Evolutionary conservation across 1,284 basidiomycete genomes (phyloP), one percentile per base, ranked within the genome.

Genomic region (Pseudozyma tsukubaensis): DNA sequence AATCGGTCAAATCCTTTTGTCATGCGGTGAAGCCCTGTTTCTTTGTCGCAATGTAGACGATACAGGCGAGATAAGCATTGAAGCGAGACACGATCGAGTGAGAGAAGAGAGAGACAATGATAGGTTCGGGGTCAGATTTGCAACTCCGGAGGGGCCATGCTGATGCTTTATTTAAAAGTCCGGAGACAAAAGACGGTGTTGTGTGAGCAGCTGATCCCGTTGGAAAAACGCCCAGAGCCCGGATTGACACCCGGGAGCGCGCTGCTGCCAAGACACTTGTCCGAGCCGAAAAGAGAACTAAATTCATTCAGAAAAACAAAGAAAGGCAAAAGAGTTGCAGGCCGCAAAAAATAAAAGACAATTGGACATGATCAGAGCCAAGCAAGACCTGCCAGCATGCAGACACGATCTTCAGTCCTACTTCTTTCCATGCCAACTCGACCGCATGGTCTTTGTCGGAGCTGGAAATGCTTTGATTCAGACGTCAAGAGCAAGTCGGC

Each of bases 211-310:
- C 14, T 43, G 10, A 21, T 11, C 47, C 53, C 53, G 53, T 55
- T 55, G 44, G 53, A 55, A 55, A 47, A 43, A 43, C 8, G 42
- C 1, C 42, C 34, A 45, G 34, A 29, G 32, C 44, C 53, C 35
- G 24, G 43, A 37, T 47, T 18, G 43, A 48, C 53, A 55, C 36
- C 53, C 53, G 53, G 53, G 9, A 45, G 44, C 21, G 7, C 44
- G 9, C 9, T 29, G 24, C 19, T 43, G 42, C 42, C 42, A 52
- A 29, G 32, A n/a, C 37, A 18, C 14, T 21, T 40, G 19, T 13
- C 50, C 48, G 19, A 50, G 34, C 24, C 24, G 36, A 14, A 21
- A 24, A 12, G 44, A 3, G 44, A 8, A 32, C 14, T 14, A 44
- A 16, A 44, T 6, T 7, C 4, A 14, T 2, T 43, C 7, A 43